Evolutionary conservation across 345 rosid genomes (phyloP).

Genomic region (Linum trigynum): DNA sequence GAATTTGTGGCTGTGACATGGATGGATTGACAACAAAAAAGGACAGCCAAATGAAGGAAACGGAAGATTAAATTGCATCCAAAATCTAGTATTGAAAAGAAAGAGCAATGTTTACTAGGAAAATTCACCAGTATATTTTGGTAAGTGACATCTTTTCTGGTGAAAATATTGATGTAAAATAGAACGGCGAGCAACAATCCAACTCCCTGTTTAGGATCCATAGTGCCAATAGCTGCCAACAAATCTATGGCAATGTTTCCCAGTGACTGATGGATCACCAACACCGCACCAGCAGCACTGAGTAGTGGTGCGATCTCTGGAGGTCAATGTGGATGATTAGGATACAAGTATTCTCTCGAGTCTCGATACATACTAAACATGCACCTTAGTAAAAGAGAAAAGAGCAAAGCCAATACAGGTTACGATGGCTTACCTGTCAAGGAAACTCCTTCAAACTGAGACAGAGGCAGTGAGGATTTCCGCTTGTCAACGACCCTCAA

Average conservation of each 20-base stretch:
- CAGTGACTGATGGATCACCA: conserved; percentile 59
- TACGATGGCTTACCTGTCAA: conserved; percentile 23
- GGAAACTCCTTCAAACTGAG: conserved; percentile 32
- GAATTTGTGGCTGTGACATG: conserved; percentile 57
- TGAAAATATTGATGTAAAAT: conserved; percentile 64
- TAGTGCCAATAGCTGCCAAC: conserved; percentile 44
- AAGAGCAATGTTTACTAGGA: conserved; percentile 12
- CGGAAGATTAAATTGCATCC: conserved; percentile 9
- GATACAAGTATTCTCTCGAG: neutral
- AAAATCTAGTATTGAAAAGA: conserved; percentile 9
- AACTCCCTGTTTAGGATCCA: conserved; percentile 69
- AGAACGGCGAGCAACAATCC: conserved; percentile 59
- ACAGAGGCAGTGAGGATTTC: conserved; percentile 35
- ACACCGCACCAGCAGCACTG: conserved; percentile 53
- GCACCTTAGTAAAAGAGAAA: neutral
- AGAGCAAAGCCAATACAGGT: neutral
- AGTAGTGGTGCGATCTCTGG: conserved; percentile 54
- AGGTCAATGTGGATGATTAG: conserved; percentile 7
- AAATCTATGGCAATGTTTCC: conserved; percentile 51
- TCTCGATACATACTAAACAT: neutral
- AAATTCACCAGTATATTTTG: conserved; percentile 53
- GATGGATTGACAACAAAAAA: conserved; percentile 1
- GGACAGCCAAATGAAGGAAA: conserved; percentile 9
- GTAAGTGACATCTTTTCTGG: conserved; percentile 33
- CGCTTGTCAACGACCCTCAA: conserved; percentile 35